These are phyloP conservation scores for Phytomonas sp. DNA, from an alignment of 208 protist species.

Conservation along the genomic window DNA sequence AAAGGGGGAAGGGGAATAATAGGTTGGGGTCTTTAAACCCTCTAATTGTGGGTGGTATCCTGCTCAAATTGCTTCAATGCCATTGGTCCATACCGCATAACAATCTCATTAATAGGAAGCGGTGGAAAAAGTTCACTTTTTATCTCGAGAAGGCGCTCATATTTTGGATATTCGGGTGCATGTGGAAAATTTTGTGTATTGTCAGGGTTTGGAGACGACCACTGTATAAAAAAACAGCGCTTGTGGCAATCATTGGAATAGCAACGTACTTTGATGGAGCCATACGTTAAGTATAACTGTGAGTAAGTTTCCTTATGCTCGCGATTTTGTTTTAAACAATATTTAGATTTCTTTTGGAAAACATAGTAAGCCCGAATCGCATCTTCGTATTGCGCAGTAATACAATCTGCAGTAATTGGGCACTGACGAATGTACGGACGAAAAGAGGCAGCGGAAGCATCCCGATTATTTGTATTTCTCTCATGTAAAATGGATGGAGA, in stretches of 20 bases:
- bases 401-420: constrained; percentile 29
- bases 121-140: constrained; percentile 51
- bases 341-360: constrained; percentile 67
- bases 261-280: constrained; percentile 85
- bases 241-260: constrained; percentile 84
- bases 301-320: constrained; percentile 60
- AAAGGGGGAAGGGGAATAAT: not conserved
- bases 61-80: constrained; percentile 15
- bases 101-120: constrained; percentile 56
- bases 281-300: constrained; percentile 84
- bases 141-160: constrained; percentile 46
- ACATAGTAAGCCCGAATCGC: constrained; percentile 72
- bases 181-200: not conserved
- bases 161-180: constrained; percentile 50
- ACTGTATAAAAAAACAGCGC: constrained; percentile 54
- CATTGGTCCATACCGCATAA: constrained; percentile 56
- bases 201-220: constrained; percentile 22
- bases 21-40: not conserved
- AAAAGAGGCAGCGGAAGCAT: not conserved
- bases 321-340: constrained; percentile 53
- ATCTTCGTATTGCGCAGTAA: constrained; percentile 73
- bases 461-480: not conserved
- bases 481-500: not conserved
- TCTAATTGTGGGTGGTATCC: not conserved
- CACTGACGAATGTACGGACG: not conserved